phyloP scores from a whole-genome alignment of 305 asterid species.

The Fraxinus platypoda region DNA sequence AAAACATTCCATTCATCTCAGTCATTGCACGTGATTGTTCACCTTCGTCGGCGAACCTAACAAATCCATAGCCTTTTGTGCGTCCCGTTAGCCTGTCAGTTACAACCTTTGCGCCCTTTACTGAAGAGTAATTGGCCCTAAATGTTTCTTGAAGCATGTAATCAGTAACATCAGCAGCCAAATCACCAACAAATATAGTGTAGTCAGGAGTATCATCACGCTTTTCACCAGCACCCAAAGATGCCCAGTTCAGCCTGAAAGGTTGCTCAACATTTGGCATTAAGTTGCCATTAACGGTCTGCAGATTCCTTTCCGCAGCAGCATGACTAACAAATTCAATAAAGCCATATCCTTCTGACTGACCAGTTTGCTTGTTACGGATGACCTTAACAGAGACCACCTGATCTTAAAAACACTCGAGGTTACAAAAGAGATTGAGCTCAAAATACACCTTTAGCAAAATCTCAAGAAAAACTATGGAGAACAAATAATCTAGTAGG shows the following conservation, averaged over 20 bases:
- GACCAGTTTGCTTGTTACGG: conserved; percentile 45
- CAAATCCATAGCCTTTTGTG: conserved; percentile 48
- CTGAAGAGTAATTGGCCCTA: conserved; percentile 37
- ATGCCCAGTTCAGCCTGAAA: conserved; percentile 49
- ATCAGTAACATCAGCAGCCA: conserved; percentile 53
- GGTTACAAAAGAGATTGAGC: not conserved
- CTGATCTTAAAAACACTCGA: conserved; percentile 18
- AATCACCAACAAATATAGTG: conserved; percentile 47
- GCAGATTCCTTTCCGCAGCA: conserved; percentile 41
- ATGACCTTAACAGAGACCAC: conserved; percentile 40
- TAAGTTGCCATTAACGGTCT: conserved; percentile 31
- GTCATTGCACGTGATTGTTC: conserved; percentile 47
- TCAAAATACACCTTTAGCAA: not conserved
- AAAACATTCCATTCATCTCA: conserved; percentile 51
- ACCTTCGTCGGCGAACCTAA: conserved; percentile 38
- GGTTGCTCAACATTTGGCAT: conserved; percentile 44
- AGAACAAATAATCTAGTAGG: not conserved
- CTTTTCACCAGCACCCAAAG: conserved; percentile 46
- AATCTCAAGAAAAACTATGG: not conserved
- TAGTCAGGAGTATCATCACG: conserved; percentile 41
- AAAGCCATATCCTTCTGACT: conserved; percentile 47
- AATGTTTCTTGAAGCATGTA: conserved; percentile 46
- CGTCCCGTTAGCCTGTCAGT: conserved; percentile 47
- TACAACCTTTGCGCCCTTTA: conserved; percentile 49
- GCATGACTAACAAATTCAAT: conserved; percentile 42